Evolutionary conservation across 352 stramenopile genomes (phyloP).

Genomic region (Phytophthora palmivora): DNA sequence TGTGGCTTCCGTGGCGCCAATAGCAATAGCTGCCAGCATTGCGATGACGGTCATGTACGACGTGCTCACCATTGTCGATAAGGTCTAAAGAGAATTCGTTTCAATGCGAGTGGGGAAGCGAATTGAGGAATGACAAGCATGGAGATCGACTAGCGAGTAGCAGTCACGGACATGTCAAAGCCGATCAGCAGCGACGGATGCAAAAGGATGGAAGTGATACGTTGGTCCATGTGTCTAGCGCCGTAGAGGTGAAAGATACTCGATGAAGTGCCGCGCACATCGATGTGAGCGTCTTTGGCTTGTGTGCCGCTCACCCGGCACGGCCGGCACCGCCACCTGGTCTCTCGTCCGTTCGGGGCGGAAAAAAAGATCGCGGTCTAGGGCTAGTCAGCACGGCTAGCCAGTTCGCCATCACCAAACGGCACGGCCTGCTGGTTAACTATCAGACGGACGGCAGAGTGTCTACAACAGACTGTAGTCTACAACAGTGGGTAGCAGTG

Average conservation of each 20-base stretch:
- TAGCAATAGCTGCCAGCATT: conserved; percentile 19
- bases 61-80: conserved; percentile 30
- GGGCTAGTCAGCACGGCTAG: conserved; percentile 24
- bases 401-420: conserved; percentile 32
- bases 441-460: not conserved
- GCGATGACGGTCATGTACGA: conserved; percentile 24
- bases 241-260: conserved; percentile 35
- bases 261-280: conserved; percentile 38
- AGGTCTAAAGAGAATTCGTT: conserved; percentile 20
- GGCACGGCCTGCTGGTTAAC: conserved; percentile 2
- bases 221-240: conserved; percentile 6
- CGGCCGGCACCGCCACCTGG: conserved; percentile 26
- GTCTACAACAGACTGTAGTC: not conserved
- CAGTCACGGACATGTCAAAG: conserved; percentile 7
- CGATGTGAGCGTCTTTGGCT: conserved; percentile 22
- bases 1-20: conserved; percentile 17
- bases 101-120: conserved; percentile 22
- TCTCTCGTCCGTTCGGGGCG: conserved; percentile 7
- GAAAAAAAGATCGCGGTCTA: conserved; percentile 7
- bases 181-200: conserved; percentile 10
- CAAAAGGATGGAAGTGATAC: conserved; percentile 25
- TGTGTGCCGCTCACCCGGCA: conserved; percentile 17
- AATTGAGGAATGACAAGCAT: conserved; percentile 32
- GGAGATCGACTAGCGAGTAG: conserved; percentile 16
- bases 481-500: too few species aligned